Conservation (phyloP, 257 asterid species). For the Petrea volubilis region DNA sequence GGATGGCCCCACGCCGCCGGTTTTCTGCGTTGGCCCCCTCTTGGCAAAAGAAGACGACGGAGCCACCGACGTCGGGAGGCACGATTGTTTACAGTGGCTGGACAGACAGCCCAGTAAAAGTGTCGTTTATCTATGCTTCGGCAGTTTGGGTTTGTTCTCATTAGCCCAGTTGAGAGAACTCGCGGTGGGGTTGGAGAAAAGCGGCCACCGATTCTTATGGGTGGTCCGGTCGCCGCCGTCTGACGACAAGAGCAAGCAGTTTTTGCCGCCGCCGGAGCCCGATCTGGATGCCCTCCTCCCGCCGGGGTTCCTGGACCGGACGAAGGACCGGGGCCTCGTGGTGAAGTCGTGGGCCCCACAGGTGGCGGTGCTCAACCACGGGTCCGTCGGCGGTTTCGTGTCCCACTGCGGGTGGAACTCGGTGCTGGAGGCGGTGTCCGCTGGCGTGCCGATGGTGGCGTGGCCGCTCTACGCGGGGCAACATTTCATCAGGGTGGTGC, state of each 20-base stretch:
- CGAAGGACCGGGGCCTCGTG: slow-evolving; percentile 43
- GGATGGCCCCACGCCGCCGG: slow-evolving; percentile 42
- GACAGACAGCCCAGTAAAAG: slow-evolving; percentile 53
- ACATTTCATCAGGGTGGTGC: slow-evolving; percentile 36
- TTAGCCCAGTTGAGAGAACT: slow-evolving; percentile 46
- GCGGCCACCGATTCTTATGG: slow-evolving; percentile 54
- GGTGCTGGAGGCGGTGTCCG: slow-evolving; percentile 52
- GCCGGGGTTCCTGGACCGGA: slow-evolving; percentile 49
- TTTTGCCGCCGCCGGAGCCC: slow-evolving; percentile 34
- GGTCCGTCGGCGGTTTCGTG: slow-evolving; percentile 59
- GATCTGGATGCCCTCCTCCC: slow-evolving; percentile 49
- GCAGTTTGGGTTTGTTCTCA: slow-evolving; percentile 49
- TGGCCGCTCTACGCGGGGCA: slow-evolving; percentile 80
- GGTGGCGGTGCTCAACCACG: slow-evolving; percentile 51
- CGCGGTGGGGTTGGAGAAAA: slow-evolving; percentile 51
- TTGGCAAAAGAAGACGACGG: slow-evolving; percentile 18
- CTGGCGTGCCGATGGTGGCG: slow-evolving; percentile 62
- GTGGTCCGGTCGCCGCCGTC: slow-evolving; percentile 52
- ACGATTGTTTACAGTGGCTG: slow-evolving; percentile 58
- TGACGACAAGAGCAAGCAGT: slow-evolving; percentile 28
- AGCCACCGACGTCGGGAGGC: neutral
- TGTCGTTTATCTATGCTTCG: slow-evolving; percentile 61
- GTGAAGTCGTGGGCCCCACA: slow-evolving; percentile 70
- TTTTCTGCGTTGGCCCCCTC: slow-evolving; percentile 63
- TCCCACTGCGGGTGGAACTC: slow-evolving; percentile 80